phyloP scores from a whole-genome alignment of 2,329 filamentous ascomycete species.

The Botryotinia calthae region DNA sequence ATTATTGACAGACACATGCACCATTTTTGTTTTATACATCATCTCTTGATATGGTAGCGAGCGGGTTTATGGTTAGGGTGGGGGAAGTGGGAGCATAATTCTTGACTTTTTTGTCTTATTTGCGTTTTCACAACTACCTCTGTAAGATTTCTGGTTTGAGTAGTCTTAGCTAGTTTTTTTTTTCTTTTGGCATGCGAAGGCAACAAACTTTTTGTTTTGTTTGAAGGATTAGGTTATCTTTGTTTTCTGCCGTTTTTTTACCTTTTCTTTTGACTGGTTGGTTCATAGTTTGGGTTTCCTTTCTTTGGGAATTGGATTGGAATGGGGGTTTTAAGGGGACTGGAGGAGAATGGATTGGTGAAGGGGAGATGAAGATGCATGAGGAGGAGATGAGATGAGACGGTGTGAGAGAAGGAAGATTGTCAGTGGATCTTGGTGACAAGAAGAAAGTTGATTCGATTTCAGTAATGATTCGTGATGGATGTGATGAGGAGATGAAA shows the following conservation, averaged over 20 bases:
- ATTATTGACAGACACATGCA: conserved; percentile 4
- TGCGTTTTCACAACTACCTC: not conserved
- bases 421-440: not conserved
- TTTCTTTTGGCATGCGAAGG: conserved; percentile 3
- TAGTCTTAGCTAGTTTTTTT: not conserved
- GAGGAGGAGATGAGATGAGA: not conserved
- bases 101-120: conserved; percentile 9
- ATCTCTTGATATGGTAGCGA: conserved; percentile 5
- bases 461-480: conserved; percentile 5
- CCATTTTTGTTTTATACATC: conserved; percentile 9
- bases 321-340: not conserved
- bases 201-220: not conserved
- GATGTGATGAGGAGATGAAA: conserved; percentile 5
- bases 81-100: conserved; percentile 18
- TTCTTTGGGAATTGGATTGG: not conserved
- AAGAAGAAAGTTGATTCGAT: not conserved
- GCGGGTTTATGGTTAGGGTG: not conserved
- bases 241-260: not conserved
- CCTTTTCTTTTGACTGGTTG: not conserved
- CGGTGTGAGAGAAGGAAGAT: not conserved
- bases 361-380: not conserved
- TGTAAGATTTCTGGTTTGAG: conserved; percentile 14
- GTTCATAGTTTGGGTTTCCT: not conserved
- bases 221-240: not conserved
- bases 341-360: not conserved